phyloP scores from a whole-genome alignment of 2,329 filamentous ascomycete genomes.

The Juglanconis sp. region DNA sequence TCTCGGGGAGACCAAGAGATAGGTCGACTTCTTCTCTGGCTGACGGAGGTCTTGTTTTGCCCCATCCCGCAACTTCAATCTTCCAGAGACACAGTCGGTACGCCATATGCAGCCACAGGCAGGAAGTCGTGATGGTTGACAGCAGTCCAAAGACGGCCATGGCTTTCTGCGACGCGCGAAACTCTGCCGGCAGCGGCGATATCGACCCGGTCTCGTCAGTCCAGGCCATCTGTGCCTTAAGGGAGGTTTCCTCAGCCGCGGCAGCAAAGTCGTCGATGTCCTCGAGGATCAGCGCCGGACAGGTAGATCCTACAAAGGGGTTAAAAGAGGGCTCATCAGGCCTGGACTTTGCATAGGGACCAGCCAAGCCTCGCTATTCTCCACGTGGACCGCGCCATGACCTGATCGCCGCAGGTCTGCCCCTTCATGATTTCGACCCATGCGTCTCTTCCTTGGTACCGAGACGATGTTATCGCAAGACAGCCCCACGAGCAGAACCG shows the following conservation, averaged over 20 bases:
- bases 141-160: background rate
- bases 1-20: background rate
- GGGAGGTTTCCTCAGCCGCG: background rate
- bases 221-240: background rate
- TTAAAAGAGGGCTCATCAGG: too few species aligned
- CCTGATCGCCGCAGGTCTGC: too few species aligned
- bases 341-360: too few species aligned
- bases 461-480: too few species aligned
- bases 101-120: background rate
- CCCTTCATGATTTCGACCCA: too few species aligned
- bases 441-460: too few species aligned
- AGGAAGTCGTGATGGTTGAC: background rate
- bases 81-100: background rate
- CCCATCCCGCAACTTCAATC: background rate
- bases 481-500: too few species aligned
- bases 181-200: background rate
- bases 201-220: background rate
- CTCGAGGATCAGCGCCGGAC: background rate
- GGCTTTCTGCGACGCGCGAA: background rate
- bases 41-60: background rate
- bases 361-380: too few species aligned
- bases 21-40: background rate
- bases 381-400: too few species aligned
- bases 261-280: background rate
- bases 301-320: too few species aligned